Base-by-base conservation (phyloP, 2,329 filamentous ascomycete genomes). In the Cordyceps sp. region DNA sequence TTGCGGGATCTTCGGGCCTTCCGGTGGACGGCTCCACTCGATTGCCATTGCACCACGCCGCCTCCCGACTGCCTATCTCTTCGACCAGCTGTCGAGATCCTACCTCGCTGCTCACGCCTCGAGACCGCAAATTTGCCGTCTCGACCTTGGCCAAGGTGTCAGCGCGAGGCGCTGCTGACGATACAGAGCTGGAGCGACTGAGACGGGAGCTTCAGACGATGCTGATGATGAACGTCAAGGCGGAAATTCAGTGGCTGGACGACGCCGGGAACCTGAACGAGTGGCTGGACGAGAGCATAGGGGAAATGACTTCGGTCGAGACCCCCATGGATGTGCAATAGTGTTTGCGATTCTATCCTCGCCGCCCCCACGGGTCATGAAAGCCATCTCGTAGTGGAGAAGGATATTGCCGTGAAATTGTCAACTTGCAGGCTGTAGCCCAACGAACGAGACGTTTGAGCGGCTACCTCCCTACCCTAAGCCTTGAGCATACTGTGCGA, bases 231-330 rank as follows among this genome's bases (percentile, higher is more conserved):
- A 78, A 78, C 32, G 43, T 74, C 30, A 90, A 88, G 45, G 78
- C 77, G 0, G 82, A 90, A 46, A 81, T 88, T 31, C 79, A 90
- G 44, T 66, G 73, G 14, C 52, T 82, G 6, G 74, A 80, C 33
- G 58, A 67, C 4, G 54, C 53, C 8, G 68, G 69, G 1, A 55
- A 65, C 30, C 42, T 73, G 5, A 50, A 55, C 0, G 22, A 39
- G 0, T 74, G 69, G 68, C 47, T 74, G 4, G 58, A 73, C 30
- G 32, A 39, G 3, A 17, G 12, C 14, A 18, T 18, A 17, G 10
- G 16, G 13, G 7, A 5, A 4, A 16, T 13, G 17, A 19, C 19
- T 18, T 18, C 18, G 19, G 18, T 19, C 10, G 5, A 27, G 26
- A 17, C 14, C 26, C 16, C 13, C 14, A 10, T 24, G 12, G 14